These are phyloP conservation scores for Lactarius indigo DNA, from an alignment of 768 basidiomycete genomes.

Conservation along the genomic window DNA sequence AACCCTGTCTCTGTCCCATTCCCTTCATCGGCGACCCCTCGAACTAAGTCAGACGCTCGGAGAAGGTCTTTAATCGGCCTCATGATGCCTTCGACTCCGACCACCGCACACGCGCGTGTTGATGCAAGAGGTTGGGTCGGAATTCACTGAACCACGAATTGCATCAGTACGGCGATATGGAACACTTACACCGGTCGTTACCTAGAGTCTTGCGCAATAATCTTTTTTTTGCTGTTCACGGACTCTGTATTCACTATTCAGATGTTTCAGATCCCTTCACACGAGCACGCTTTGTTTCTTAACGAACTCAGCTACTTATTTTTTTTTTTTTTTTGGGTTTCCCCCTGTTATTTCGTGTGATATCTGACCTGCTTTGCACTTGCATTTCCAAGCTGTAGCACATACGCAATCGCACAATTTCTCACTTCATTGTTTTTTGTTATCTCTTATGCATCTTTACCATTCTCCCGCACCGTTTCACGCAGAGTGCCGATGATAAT, in stretches of 20 bases:
- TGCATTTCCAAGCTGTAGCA: constrained; percentile 22
- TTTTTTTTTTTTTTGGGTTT: constrained; percentile 10
- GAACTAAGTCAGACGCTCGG: constrained; percentile 61
- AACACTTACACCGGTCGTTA: background rate
- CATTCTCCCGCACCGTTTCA: background rate
- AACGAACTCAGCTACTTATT: constrained; percentile 24
- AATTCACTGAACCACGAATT: constrained; percentile 34
- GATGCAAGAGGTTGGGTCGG: constrained; percentile 81
- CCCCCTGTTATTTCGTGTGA: constrained; percentile 6
- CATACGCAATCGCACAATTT: constrained; percentile 14
- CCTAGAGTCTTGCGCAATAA: background rate
- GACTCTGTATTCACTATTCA: background rate
- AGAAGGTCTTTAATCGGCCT: constrained; percentile 74
- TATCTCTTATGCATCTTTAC: constrained; percentile 3
- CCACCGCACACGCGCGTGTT: constrained; percentile 78
- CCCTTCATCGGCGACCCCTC: constrained; percentile 60
- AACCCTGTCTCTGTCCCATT: constrained; percentile 51
- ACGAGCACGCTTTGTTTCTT: constrained; percentile 9
- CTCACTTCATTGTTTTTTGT: background rate
- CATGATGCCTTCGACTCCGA: constrained; percentile 64
- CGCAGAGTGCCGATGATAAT: background rate
- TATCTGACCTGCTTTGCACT: constrained; percentile 20
- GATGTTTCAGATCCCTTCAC: background rate
- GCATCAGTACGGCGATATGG: constrained; percentile 1
- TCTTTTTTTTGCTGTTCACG: background rate